A percentile compares a stretch with the other conserved stretches of the same genome.
phyloP scores from a whole-genome alignment of 179 eudicot species.

The Corrigiola litoralis region DNA sequence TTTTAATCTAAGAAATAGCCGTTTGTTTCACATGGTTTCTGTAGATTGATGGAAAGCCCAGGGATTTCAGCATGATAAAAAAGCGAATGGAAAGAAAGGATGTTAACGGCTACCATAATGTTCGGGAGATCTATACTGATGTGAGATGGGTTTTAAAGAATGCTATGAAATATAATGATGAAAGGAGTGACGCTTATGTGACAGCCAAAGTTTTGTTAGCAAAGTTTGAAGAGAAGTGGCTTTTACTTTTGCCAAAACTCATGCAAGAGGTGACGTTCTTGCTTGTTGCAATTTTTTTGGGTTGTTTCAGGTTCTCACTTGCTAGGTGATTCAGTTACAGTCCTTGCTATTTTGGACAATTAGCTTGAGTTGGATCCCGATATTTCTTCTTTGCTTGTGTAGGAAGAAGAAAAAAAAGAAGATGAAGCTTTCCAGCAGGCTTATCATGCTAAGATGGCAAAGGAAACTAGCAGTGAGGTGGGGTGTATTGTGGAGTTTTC shows the following conservation, averaged over 20 bases:
- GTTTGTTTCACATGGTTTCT: neutral
- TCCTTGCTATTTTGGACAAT: neutral
- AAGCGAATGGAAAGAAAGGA: conserved; percentile 73
- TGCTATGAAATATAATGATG: conserved; percentile 79
- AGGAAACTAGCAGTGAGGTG: conserved; percentile 61
- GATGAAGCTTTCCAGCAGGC: conserved; percentile 58
- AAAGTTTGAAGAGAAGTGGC: conserved; percentile 86
- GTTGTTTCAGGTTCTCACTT: neutral
- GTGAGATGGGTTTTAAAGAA: conserved; percentile 58
- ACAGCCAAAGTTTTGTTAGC: conserved; percentile 57
- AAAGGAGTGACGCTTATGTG: conserved; percentile 51
- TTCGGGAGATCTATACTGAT: conserved; percentile 66
- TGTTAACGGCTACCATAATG: conserved; percentile 71
- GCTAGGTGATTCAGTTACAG: neutral
- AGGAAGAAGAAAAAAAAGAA: conserved; percentile 57
- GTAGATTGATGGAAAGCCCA: conserved; percentile 63
- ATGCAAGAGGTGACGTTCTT: conserved; percentile 58
- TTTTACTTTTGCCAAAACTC: conserved; percentile 60
- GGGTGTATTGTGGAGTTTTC: neutral
- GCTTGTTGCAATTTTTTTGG: neutral
- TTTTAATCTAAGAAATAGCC: neutral
- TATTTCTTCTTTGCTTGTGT: conserved; percentile 17
- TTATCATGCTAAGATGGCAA: conserved; percentile 53
- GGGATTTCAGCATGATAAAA: conserved; percentile 71
- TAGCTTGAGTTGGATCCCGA: neutral